Evolutionary conservation across 257 asterid species (phyloP), one percentile per base, ranked within the genome.

Genomic region (Perilla frutescens): DNA sequence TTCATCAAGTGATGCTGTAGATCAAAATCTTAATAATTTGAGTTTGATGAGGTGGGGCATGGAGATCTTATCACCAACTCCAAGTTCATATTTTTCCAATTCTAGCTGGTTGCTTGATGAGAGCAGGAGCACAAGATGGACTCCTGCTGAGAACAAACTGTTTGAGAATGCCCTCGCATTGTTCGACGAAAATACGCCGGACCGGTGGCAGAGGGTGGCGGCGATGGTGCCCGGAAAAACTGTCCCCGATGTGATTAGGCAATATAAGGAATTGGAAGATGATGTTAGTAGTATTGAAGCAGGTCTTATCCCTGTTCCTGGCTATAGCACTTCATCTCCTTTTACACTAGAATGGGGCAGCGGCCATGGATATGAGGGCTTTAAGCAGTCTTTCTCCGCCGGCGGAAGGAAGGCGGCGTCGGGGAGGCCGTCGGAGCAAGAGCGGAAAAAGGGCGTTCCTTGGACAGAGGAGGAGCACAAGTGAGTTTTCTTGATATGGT

Each of bases 381-480:
- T 80, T 14, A 84, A 80, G 37, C 96, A 83, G 2, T 74, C 89
- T 29, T 82, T 75, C 71, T 76, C 47, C 4, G 55, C 77, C 29
- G 88, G 83, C 0, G 87, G 89, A 12, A 80, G 87, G 76, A 87
- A 86, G 66, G 62, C 89, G 8, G 66, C 87, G n/a, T 54, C 88
- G 2, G 62, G 51, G 20, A 65, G 97, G 72, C 86, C 96, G n/a
- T 65, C 83, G 1, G 97, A 91, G 7, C 98, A 86, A 31, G 98
- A 94, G 68, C 84, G 97, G 76, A 94, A 94, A 70, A 94, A 91
- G 84, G 99, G 97, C 7, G 87, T 91, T 10, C 97, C 99, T 0
- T 94, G 99, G 99, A 94, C 99, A 1, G 97, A 94, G 74, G 97
- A 95, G 37, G 99, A 95, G 74, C 98, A 95, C 70, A 95, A 81